Evolutionary conservation across 2,329 filamentous ascomycete species (phyloP), one percentile per base, ranked within the genome.

Genomic region (Epichloe festucae): DNA sequence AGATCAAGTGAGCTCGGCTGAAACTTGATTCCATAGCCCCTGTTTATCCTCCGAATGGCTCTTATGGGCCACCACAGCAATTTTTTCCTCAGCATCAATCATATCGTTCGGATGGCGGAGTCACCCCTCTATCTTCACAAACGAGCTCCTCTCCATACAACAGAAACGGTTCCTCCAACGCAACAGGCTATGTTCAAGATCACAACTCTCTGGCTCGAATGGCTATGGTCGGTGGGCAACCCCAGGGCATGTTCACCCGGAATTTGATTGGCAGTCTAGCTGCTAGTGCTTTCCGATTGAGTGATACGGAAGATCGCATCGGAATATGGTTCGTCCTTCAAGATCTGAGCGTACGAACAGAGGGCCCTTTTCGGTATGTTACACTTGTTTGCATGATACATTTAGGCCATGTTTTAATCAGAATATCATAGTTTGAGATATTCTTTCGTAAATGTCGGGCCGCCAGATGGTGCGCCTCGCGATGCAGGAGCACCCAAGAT

Each of bases 241-340:
- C 84, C 1, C 82, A 82, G 39, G 88, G 87, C 52, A 94, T 95
- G 88, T 95, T 91, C 64, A 96, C 90, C 0, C 76, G 91, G 49
- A 98, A 97, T 62, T 77, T 98, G 10, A 97, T 98, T 56, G 93
- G 93, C 2, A 95, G 87, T 65, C 73, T 95, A 49, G 84, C 88
- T 5, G 89, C 90, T 35, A 95, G 90, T 62, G 91, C 91, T 2
- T 91, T 90, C 63, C 81, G 85, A 35, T 76, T 97, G 50, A 83
- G 80, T 2, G 90, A 97, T 58, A 79, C 82, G 0, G 74, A 86
- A 15, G 84, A 88, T 57, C 87, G 88, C 65, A 81, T 87, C 48
- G 91, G 91, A 2, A 89, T 95, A 57, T 98, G 91, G 91, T 98
- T 98, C 62, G 87, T 98, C 45, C 74, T 97, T 50, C 91, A 96